These are phyloP conservation scores for Akanthomyces uredinophilus DNA, from an alignment of 2,329 filamentous ascomycete species.

Conservation along the genomic window DNA sequence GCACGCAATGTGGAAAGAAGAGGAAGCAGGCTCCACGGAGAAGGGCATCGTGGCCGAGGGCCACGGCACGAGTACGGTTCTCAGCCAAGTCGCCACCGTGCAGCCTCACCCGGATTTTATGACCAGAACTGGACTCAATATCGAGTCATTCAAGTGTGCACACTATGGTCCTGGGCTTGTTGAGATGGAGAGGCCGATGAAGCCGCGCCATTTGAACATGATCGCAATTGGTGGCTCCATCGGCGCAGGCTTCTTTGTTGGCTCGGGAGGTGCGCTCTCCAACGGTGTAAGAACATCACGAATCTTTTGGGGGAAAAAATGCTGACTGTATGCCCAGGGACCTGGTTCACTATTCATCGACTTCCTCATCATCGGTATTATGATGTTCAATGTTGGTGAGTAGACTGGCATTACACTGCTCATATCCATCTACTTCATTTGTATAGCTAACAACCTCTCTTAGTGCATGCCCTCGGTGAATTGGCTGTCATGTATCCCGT, in stretches of 20 bases:
- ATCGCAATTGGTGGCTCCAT: constrained; percentile 53
- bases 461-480: constrained; percentile 56
- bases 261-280: constrained; percentile 46
- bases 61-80: constrained; percentile 1
- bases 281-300: constrained; percentile 34
- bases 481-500: constrained; percentile 51
- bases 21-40: constrained; percentile 8
- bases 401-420: not conserved
- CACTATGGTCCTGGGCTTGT: constrained; percentile 28
- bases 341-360: constrained; percentile 41
- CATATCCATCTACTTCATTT: not conserved
- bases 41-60: not conserved
- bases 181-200: constrained; percentile 41
- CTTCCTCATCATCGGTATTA: constrained; percentile 52
- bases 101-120: constrained; percentile 22
- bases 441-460: not conserved
- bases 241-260: constrained; percentile 58
- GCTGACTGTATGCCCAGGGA: constrained; percentile 23
- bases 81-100: constrained; percentile 5
- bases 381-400: constrained; percentile 53
- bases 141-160: constrained; percentile 34
- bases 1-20: constrained; percentile 8
- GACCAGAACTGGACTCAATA: constrained; percentile 35
- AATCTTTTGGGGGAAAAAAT: not conserved
- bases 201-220: constrained; percentile 54